phyloP scores from a whole-genome alignment of 352 stramenopile genomes.

The Phytophthora colocasiae region DNA sequence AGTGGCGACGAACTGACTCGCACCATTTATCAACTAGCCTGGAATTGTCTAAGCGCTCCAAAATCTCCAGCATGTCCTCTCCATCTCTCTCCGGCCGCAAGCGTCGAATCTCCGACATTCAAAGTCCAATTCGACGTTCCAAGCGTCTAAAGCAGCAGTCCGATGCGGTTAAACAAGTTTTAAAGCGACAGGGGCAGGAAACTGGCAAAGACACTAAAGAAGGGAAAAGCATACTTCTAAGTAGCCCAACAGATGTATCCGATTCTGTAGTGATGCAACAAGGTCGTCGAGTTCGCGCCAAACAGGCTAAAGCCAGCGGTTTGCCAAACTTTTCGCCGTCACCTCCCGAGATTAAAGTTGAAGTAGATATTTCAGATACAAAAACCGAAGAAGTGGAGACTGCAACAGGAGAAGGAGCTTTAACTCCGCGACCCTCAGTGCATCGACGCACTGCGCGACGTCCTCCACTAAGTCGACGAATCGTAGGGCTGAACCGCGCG shows the following conservation, averaged over 20 bases:
- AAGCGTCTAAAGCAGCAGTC: not conserved
- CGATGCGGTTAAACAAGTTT: constrained; percentile 6
- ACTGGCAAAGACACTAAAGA: not conserved
- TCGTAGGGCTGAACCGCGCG: constrained; percentile 14
- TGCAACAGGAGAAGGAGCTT: constrained; percentile 11
- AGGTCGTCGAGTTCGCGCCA: constrained; percentile 17
- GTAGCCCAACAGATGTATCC: constrained; percentile 37
- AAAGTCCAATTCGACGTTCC: constrained; percentile 15
- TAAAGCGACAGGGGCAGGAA: constrained; percentile 5
- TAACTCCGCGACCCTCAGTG: constrained; percentile 12
- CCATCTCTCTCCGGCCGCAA: constrained; percentile 20
- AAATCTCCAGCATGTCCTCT: constrained; percentile 8
- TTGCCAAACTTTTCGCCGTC: constrained; percentile 20
- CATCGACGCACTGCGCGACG: constrained; percentile 5
- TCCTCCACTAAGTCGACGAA: constrained; percentile 26
- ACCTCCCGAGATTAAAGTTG: constrained; percentile 13
- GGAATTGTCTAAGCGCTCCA: not conserved
- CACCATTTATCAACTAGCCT: constrained; percentile 1
- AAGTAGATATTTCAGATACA: constrained; percentile 5
- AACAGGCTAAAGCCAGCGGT: constrained; percentile 19
- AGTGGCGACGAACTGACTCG: constrained; percentile 15
- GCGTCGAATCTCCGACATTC: constrained; percentile 9
- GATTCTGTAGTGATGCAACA: constrained; percentile 12
- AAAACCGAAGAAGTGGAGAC: constrained; percentile 12
- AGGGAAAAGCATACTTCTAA: constrained; percentile 12